These are phyloP conservation scores for Pestalotiopsis sp. DNA, from an alignment of 2,329 filamentous ascomycete species.

Conservation along the genomic window DNA sequence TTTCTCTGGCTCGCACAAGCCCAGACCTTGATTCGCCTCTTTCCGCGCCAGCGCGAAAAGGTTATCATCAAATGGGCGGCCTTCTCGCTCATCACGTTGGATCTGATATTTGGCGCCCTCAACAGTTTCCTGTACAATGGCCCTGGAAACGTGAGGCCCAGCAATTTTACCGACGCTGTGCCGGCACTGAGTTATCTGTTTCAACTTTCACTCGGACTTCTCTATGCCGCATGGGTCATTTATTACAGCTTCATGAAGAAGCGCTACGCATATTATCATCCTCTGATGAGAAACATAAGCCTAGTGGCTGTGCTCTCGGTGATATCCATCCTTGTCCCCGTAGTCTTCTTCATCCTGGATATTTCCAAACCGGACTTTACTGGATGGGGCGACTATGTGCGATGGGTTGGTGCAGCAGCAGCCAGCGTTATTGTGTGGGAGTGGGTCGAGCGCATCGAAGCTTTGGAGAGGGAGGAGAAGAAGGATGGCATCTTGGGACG, in stretches of 20 bases:
- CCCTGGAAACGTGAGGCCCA: constrained; percentile 61
- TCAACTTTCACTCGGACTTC: constrained; percentile 79
- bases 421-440: constrained; percentile 98
- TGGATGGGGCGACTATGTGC: constrained; percentile 92
- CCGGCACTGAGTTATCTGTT: constrained; percentile 91
- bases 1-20: constrained; percentile 98
- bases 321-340: constrained; percentile 80
- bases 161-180: constrained; percentile 84
- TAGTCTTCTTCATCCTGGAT: constrained; percentile 92
- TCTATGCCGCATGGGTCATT: constrained; percentile 92
- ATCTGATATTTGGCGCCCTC: constrained; percentile 87
- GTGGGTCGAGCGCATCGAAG: constrained; percentile 95
- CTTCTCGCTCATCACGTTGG: constrained; percentile 88
- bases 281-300: constrained; percentile 86
- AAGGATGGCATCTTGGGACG: constrained; percentile 90
- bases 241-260: constrained; percentile 94
- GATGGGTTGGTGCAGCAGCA: constrained; percentile 93
- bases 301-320: constrained; percentile 80
- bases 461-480: constrained; percentile 87
- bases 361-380: constrained; percentile 84
- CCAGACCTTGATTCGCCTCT: constrained; percentile 92
- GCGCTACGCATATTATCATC: constrained; percentile 87
- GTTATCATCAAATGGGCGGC: constrained; percentile 99
- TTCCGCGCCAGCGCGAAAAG: constrained; percentile 95
- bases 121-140: constrained; percentile 75